Base-by-base conservation (phyloP, 2,329 filamentous ascomycete species). In the Madurella fahalii region DNA sequence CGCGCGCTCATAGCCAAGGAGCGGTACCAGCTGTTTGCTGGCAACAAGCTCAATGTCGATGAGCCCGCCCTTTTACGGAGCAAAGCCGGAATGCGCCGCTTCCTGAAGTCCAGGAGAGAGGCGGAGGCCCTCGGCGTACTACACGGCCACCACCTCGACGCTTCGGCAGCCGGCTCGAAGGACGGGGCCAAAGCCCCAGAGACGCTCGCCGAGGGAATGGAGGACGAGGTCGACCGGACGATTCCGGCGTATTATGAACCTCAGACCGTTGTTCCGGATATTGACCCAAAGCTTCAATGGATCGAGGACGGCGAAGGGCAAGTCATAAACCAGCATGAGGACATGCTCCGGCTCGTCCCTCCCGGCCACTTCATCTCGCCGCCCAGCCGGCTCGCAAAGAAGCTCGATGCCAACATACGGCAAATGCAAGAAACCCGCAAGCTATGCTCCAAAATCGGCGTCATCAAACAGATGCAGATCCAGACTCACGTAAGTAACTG, bases 391-490 rank as follows among this genome's bases (percentile, higher is more conserved):
- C 73, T 99, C 37, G 79, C 87, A 1, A 84, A 83, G 63, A 93
- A 87, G 68, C 87, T 99, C 72, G 90, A 96, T 63, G 83, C 85
- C 52, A 99, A 99, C 64, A 90, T 97, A 72, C 84, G 84, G 57
- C 92, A 96, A 68, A 92, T 99, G 80, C 94, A 99, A 70, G 93
- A 97, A 66, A 99, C 94, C 0, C 82, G 94, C 63, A 97, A 96
- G 68, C 81, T 99, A 31, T 95, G 91, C 65, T 91, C 91, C 11
- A 99, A 97, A 73, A 96, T 99, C 68, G 87, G 90, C 47, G 90
- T 99, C 58, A 94, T 99, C 69, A 99, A 97, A 75, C 94, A 99
- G 74, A 99, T 99, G 94, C 94, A 99, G 73, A 84, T 97, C 51
- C 94, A 99, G 70, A 90, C 91, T 49, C 94, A 96, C 81, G 89